Evolutionary conservation across 805 yeast species (phyloP).

Genomic region (Starmerella riodocensis): DNA sequence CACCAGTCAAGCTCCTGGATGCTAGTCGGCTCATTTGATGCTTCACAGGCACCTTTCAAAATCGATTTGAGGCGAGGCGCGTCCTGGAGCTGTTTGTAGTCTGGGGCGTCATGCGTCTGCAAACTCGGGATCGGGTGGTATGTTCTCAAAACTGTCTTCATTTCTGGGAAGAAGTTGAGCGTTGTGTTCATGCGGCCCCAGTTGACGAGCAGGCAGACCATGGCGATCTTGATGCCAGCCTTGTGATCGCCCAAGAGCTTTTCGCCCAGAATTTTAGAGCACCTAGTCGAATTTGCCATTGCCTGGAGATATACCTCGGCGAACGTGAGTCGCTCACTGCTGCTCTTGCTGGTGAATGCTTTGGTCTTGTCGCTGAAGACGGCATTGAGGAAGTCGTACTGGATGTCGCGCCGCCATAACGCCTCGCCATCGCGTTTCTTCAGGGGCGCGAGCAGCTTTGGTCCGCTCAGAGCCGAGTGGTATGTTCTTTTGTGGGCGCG

Average conservation of each 20-base stretch:
- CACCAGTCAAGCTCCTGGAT: constrained; percentile 8
- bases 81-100: constrained; percentile 75
- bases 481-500: constrained; percentile 20
- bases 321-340: constrained; percentile 40
- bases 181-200: constrained; percentile 93
- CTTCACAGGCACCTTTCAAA: constrained; percentile 74
- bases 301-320: constrained; percentile 73
- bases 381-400: constrained; percentile 56
- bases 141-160: constrained; percentile 85
- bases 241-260: constrained; percentile 52
- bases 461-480: constrained; percentile 22
- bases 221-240: constrained; percentile 55
- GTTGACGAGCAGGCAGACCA: constrained; percentile 76
- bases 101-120: constrained; percentile 47
- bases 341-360: constrained; percentile 41
- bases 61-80: constrained; percentile 88
- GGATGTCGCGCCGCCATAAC: constrained; percentile 77
- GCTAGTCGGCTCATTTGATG: constrained; percentile 29
- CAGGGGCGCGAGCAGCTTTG: constrained; percentile 32
- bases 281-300: constrained; percentile 67
- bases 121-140: constrained; percentile 87
- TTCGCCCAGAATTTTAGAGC: constrained; percentile 72
- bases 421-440: constrained; percentile 90
- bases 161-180: constrained; percentile 80
- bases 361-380: constrained; percentile 50